Evolutionary conservation across 331 rosid species (phyloP).

Genomic region (Dryas integrifolia): DNA sequence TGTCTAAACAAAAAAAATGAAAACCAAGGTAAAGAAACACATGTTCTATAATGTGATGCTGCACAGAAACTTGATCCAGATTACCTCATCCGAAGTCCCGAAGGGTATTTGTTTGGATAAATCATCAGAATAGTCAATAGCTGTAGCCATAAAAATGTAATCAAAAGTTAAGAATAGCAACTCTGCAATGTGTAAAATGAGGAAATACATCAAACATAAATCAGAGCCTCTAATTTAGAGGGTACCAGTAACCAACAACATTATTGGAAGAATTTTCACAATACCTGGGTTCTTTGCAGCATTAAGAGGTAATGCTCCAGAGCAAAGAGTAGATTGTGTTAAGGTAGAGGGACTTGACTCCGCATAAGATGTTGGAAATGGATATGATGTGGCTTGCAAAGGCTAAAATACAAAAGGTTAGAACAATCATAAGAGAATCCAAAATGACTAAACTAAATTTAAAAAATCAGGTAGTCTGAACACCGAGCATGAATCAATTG

Average conservation of each 20-base stretch:
- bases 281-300: slow-evolving; percentile 8
- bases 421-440: not conserved
- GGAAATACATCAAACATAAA: not conserved
- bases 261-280: not conserved
- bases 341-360: slow-evolving; percentile 15
- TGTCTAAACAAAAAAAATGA: not conserved
- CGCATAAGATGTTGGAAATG: slow-evolving; percentile 12
- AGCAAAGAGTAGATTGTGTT: not conserved
- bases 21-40: not conserved
- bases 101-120: not conserved
- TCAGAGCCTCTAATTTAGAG: not conserved
- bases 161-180: slow-evolving; percentile 6
- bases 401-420: slow-evolving; percentile 1
- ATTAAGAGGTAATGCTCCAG: slow-evolving; percentile 1
- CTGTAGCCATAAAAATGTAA: slow-evolving; percentile 18
- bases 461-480: too few species aligned
- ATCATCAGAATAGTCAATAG: slow-evolving; percentile 26
- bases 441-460: not conserved
- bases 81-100: slow-evolving; percentile 22
- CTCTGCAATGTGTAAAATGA: not conserved
- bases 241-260: not conserved
- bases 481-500: not conserved
- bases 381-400: slow-evolving; percentile 6
- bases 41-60: not conserved
- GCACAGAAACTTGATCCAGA: slow-evolving; percentile 9